A percentile compares a stretch with the other conserved stretches of the same genome.
Conservation (phyloP, 2,329 filamentous ascomycete species). For the Corynespora cassiicola region DNA sequence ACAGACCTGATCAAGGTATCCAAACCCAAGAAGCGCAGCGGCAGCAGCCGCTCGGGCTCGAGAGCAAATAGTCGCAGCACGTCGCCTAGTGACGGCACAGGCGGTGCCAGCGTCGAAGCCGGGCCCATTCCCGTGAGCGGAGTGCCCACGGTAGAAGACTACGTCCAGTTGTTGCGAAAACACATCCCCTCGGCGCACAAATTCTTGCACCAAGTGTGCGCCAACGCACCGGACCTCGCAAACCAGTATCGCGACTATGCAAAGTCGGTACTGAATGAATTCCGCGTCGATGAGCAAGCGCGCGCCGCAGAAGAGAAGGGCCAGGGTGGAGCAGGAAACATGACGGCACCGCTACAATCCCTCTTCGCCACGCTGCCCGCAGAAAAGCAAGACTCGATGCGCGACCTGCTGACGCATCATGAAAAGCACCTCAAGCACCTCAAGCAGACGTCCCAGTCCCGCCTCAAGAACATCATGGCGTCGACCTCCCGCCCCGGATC, state of each 20-base stretch:
- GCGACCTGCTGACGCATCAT: conserved; percentile 65
- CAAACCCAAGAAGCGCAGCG: conserved; percentile 46
- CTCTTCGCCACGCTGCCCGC: conserved; percentile 56
- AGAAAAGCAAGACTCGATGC: conserved; percentile 54
- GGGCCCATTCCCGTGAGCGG: background rate
- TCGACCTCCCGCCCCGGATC: conserved; percentile 7
- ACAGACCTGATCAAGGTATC: conserved; percentile 71
- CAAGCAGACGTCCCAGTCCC: conserved; percentile 58
- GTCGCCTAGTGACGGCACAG: conserved; percentile 26
- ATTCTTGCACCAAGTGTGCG: conserved; percentile 73
- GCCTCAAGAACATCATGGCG: conserved; percentile 64
- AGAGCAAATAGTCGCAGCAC: conserved; percentile 26
- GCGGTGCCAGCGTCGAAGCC: conserved; percentile 18
- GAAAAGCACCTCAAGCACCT: conserved; percentile 65
- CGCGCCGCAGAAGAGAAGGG: conserved; percentile 25
- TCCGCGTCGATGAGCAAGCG: conserved; percentile 48
- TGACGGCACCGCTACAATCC: conserved; percentile 49
- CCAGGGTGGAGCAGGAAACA: conserved; percentile 48
- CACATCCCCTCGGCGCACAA: conserved; percentile 70
- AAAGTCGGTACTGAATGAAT: conserved; percentile 63
- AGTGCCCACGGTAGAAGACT: conserved; percentile 72
- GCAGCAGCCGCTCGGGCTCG: conserved; percentile 22
- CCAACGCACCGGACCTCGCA: conserved; percentile 71
- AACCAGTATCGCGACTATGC: conserved; percentile 68
- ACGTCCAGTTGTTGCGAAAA: conserved; percentile 69